Evolutionary conservation across 495 filamentous ascomycete genomes (phyloP).

Genomic region (Aspergillus haitiensis): DNA sequence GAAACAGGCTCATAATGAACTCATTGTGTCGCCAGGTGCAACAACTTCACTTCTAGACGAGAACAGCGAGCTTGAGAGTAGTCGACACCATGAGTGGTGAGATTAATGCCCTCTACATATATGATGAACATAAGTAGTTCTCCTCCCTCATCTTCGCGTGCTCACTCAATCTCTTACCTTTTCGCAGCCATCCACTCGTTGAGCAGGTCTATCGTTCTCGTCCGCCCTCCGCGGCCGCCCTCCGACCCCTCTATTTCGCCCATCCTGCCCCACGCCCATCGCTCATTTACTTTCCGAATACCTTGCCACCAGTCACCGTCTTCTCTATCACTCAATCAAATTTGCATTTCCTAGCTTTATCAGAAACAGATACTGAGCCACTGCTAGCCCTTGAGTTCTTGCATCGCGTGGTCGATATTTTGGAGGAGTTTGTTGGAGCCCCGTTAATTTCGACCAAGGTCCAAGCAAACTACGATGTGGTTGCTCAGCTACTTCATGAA

Average conservation of each 20-base stretch:
- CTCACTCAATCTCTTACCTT: constrained; percentile 21
- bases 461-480: constrained; percentile 87
- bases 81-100: constrained; percentile 67
- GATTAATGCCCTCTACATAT: constrained; percentile 95
- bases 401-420: constrained; percentile 85
- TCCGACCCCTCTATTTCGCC: constrained; percentile 84
- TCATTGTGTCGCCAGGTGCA: constrained; percentile 20
- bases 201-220: constrained; percentile 71
- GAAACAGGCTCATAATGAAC: constrained; percentile 32
- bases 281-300: constrained; percentile 77
- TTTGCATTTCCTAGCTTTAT: constrained; percentile 81
- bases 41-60: not conserved
- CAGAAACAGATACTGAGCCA: constrained; percentile 81
- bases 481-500: constrained; percentile 88
- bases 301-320: constrained; percentile 81
- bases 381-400: constrained; percentile 96
- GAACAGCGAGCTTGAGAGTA: constrained; percentile 6
- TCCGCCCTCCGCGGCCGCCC: constrained; percentile 70
- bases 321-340: constrained; percentile 86
- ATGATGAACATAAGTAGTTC: constrained; percentile 81
- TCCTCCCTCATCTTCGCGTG: not conserved
- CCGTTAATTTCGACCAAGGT: constrained; percentile 83
- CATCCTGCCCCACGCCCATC: constrained; percentile 82
- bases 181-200: constrained; percentile 57
- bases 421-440: constrained; percentile 94